Percentiles rank a stretch among this genome's conserved stretches.
Conservation (phyloP, 148 eudicot species). For the Rhododendron vialii region DNA sequence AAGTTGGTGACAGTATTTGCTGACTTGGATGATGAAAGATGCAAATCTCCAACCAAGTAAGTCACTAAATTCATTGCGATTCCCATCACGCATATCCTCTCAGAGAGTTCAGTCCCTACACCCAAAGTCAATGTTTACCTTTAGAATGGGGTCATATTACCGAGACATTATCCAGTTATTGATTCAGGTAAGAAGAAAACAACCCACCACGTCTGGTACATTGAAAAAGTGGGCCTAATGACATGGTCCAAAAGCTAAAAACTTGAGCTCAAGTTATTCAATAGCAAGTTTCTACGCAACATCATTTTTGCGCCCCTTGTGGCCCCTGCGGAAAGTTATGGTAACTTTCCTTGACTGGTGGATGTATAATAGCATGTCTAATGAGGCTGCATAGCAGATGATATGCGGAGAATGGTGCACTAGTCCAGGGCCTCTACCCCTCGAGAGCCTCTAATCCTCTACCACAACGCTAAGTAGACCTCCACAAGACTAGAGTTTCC, state of each 20-base stretch:
- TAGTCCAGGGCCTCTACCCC: neutral
- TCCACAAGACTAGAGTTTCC: neutral
- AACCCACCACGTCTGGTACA: neutral
- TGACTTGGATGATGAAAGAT: conserved; percentile 79
- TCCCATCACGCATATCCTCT: conserved; percentile 92
- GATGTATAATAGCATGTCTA: neutral
- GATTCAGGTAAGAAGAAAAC: neutral
- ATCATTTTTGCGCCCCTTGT: neutral
- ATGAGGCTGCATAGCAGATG: neutral
- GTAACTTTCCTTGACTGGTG: neutral
- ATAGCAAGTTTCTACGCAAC: neutral
- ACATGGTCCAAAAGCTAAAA: neutral
- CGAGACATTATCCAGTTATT: neutral
- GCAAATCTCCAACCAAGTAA: conserved; percentile 76
- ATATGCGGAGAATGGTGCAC: neutral
- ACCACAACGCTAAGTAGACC: neutral
- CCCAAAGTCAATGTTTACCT: neutral
- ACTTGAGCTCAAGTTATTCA: neutral
- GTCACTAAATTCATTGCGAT: conserved; percentile 93
- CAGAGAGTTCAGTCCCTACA: conserved; percentile 82
- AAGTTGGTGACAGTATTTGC: conserved; percentile 94
- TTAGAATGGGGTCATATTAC: neutral
- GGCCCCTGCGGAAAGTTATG: neutral
- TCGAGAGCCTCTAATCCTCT: neutral
- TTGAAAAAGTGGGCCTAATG: neutral